Evolutionary conservation across 2,329 filamentous ascomycete genomes (phyloP).

Genomic region (Clonostachys solani): DNA sequence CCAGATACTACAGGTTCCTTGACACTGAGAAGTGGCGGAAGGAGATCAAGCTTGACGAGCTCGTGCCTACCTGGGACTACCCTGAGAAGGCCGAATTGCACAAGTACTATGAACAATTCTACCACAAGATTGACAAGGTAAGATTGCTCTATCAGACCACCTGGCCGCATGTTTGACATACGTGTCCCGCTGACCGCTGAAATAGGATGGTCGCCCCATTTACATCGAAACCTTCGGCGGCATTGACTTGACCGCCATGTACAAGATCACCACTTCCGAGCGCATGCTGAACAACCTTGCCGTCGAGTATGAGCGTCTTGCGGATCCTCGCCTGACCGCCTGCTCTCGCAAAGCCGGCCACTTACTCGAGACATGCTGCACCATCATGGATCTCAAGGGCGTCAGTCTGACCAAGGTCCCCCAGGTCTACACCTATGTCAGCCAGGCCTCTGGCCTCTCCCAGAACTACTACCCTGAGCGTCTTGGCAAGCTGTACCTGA

Average conservation of each 20-base stretch:
- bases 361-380: slow-evolving; percentile 96
- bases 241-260: slow-evolving; percentile 84
- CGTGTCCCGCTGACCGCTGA: neutral
- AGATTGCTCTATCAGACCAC: slow-evolving; percentile 28
- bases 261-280: slow-evolving; percentile 87
- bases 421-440: slow-evolving; percentile 85
- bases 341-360: slow-evolving; percentile 88
- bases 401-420: slow-evolving; percentile 78
- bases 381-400: slow-evolving; percentile 96
- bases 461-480: slow-evolving; percentile 99
- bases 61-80: slow-evolving; percentile 80
- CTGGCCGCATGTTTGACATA: neutral
- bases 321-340: slow-evolving; percentile 88
- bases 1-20: slow-evolving; percentile 63
- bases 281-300: slow-evolving; percentile 97
- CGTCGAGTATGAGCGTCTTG: slow-evolving; percentile 94
- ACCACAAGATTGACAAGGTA: slow-evolving; percentile 93
- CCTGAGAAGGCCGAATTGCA: slow-evolving; percentile 78
- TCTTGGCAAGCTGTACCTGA: slow-evolving; percentile 91
- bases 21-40: slow-evolving; percentile 89
- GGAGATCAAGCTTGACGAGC: slow-evolving; percentile 78
- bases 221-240: slow-evolving; percentile 97
- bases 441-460: slow-evolving; percentile 79
- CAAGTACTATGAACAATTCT: slow-evolving; percentile 96
- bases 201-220: slow-evolving; percentile 86